Evolutionary conservation across 352 stramenopile genomes (phyloP), one percentile per base, ranked within the genome.

Genomic region (Globisporangium emineosum): DNA sequence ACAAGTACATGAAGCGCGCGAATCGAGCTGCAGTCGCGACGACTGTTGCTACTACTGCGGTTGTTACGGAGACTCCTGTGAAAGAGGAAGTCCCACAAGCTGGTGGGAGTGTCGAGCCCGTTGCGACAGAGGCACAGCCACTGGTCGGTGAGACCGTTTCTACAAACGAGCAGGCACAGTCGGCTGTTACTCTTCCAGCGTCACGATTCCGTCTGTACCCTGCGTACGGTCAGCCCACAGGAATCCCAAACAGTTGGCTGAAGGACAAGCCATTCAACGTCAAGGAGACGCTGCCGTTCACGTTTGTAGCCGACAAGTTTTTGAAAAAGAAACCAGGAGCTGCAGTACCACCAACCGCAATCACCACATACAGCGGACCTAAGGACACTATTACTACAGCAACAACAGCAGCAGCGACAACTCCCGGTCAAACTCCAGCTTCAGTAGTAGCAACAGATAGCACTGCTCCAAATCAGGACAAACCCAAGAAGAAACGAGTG

Each of bases 281-380:
- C 47, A 78, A 81, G 67, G 53, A 73, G 3, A 76, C 70, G 17
- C 57, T 86, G 12, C 77, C 81, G 9, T 64, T 88, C 15, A 77
- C 73, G 8, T 89, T 86, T 57, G 74, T 85, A 5, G 81, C 81
- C 1, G 79, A 80, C 15, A 83, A 79, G 42, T 89, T 90, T 56
- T 61, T 90, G 27, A 75, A 72, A 57, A 70, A 72, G 53, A 82
- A 85, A 32, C 35, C 68, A 12, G 49, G n/a, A 9, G 19, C 27
- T 25, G 5, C 25, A 54, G 54, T 30, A 33, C 8, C 32, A 9
- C 4, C n/a, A 67, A 17, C 40, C 23, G 15, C 52, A 43, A 12
- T 21, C 3, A 27, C 30, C 13, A 6, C 7, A 9, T 30, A 40
- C 3, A n/a, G 45, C 35, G 45, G 27, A 42, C 2, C 17, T 25